These are phyloP conservation scores for Lobosporangium transversale DNA, from an alignment of 192 early-diverging fungal genomes.

Conservation along the genomic window DNA sequence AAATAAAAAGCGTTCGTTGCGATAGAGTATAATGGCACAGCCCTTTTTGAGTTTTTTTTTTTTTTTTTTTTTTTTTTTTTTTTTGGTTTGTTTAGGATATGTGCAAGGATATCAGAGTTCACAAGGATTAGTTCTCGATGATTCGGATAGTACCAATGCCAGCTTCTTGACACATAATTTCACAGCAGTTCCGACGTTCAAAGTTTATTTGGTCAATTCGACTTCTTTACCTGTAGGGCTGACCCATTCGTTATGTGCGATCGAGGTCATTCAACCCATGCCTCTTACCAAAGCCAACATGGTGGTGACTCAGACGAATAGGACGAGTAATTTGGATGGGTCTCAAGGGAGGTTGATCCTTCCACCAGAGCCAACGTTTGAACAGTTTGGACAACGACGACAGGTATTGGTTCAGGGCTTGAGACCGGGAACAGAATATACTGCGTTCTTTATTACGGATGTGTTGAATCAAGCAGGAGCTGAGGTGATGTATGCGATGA, in stretches of 20 bases:
- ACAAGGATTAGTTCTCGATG: constrained; percentile 46
- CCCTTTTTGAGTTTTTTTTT: background rate
- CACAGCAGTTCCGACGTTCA: constrained; percentile 36
- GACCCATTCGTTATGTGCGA: constrained; percentile 60
- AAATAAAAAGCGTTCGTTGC: background rate
- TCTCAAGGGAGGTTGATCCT: constrained; percentile 39
- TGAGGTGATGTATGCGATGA: constrained; percentile 27
- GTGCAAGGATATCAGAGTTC: constrained; percentile 22
- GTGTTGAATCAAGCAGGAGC: constrained; percentile 33
- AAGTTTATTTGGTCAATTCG: constrained; percentile 24
- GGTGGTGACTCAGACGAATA: constrained; percentile 48
- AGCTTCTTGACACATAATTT: constrained; percentile 47
- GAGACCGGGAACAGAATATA: constrained; percentile 52
- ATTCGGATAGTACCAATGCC: constrained; percentile 49
- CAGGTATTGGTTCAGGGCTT: constrained; percentile 40
- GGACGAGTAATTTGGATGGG: constrained; percentile 48
- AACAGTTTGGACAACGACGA: constrained; percentile 22
- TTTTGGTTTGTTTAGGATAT: constrained; percentile 7
- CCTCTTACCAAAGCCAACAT: constrained; percentile 45
- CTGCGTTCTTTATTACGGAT: constrained; percentile 53
- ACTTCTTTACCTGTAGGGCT: constrained; percentile 42
- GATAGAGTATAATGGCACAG: background rate
- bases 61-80: background rate
- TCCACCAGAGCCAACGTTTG: constrained; percentile 48
- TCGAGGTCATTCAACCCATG: constrained; percentile 38